Conservation (phyloP, 148 eudicot genomes). For the Rhododendron molle region DNA sequence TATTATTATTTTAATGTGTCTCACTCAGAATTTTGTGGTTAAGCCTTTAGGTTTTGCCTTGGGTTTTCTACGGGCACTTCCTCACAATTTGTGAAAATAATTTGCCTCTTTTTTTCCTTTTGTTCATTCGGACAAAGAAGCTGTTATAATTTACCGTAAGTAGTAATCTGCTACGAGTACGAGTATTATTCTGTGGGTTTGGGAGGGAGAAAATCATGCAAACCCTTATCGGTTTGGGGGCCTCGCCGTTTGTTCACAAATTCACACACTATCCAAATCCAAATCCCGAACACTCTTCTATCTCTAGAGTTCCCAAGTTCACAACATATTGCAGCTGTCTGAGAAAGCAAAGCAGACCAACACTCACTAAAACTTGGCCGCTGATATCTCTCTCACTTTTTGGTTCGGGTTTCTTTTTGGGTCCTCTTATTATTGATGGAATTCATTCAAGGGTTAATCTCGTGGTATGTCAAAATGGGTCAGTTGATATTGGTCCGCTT, state of each 20-base stretch:
- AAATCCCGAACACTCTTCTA: not conserved
- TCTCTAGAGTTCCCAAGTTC: not conserved
- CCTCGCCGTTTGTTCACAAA: not conserved
- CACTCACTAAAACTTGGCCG: constrained; percentile 30
- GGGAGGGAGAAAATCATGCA: not conserved
- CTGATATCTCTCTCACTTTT: constrained; percentile 43
- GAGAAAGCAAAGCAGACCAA: constrained; percentile 20
- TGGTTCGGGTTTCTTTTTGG: constrained; percentile 64
- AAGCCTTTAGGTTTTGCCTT: no score
- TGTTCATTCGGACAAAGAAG: not conserved
- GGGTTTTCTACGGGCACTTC: not conserved
- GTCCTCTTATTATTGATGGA: constrained; percentile 73
- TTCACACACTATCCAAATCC: not conserved
- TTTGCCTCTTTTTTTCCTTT: not conserved
- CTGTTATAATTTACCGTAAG: not conserved
- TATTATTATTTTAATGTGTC: no score
- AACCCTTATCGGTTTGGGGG: not conserved
- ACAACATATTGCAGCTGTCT: constrained; percentile 28
- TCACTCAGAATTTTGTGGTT: not conserved
- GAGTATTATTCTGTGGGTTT: not conserved
- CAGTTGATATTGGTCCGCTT: constrained; percentile 74
- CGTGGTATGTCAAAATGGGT: constrained; percentile 59
- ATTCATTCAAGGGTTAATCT: constrained; percentile 75
- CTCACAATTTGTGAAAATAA: not conserved
- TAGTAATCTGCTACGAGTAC: not conserved